A percentile compares a stretch with the other conserved stretches of the same genome.
Evolutionary conservation across 805 yeast genomes (phyloP).

Genomic region (Metschnikowia reukaufii): DNA sequence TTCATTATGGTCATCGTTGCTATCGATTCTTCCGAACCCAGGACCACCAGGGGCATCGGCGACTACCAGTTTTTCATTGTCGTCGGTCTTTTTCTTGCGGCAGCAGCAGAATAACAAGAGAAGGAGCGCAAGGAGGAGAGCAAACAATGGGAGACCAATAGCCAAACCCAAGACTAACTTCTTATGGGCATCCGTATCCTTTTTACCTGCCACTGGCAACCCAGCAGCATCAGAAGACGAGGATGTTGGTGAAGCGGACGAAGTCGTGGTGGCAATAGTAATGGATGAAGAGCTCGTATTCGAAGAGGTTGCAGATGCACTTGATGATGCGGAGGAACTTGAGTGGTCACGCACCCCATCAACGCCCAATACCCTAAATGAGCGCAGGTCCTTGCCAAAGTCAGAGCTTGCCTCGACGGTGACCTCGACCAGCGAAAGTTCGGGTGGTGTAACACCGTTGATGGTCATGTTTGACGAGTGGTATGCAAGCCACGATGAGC

Average conservation of each 20-base stretch:
- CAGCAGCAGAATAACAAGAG: slow-evolving; percentile 57
- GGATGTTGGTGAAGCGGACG: slow-evolving; percentile 25
- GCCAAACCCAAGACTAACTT: slow-evolving; percentile 88
- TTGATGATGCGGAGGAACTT: slow-evolving; percentile 15
- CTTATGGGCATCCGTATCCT: slow-evolving; percentile 36
- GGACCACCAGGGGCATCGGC: slow-evolving; percentile 24
- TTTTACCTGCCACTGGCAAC: slow-evolving; percentile 15
- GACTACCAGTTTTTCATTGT: slow-evolving; percentile 10
- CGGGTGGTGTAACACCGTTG: slow-evolving; percentile 57
- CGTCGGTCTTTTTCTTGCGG: slow-evolving; percentile 26
- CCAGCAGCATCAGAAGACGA: slow-evolving; percentile 22
- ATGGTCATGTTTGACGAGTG: slow-evolving; percentile 62
- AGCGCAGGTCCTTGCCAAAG: slow-evolving; percentile 30
- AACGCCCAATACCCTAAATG: slow-evolving; percentile 57
- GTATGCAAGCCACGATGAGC: slow-evolving; percentile 63
- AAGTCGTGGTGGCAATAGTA: slow-evolving; percentile 29
- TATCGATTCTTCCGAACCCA: slow-evolving; percentile 33
- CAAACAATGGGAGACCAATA: slow-evolving; percentile 71
- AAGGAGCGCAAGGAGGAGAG: slow-evolving; percentile 47
- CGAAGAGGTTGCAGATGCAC: slow-evolving; percentile 28
- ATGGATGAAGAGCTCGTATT: slow-evolving; percentile 25
- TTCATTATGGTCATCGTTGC: slow-evolving; percentile 27
- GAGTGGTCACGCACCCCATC: slow-evolving; percentile 16
- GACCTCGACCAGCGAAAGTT: slow-evolving; percentile 27
- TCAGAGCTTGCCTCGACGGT: slow-evolving; percentile 30